phyloP scores from a whole-genome alignment of 805 yeast genomes.

The Ogataea degrootiae region DNA sequence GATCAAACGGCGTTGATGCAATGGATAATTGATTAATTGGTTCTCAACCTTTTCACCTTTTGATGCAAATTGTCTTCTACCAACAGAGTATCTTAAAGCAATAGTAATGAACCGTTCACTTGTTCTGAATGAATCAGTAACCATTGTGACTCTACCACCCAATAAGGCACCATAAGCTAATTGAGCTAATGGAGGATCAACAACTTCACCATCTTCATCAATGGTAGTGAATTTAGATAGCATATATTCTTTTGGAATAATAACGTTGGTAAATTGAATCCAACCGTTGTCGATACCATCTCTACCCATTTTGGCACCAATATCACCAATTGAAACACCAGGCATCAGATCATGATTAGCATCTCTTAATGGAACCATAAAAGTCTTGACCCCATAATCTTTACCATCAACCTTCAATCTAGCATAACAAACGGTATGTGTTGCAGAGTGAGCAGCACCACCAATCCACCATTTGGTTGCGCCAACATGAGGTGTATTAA shows the following conservation, averaged over 20 bases:
- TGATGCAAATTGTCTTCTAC: conserved; percentile 74
- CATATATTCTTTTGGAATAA: conserved; percentile 81
- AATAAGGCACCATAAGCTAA: conserved; percentile 82
- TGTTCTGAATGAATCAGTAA: conserved; percentile 74
- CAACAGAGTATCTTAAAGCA: conserved; percentile 85
- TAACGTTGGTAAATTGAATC: conserved; percentile 84
- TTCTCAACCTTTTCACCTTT: conserved; percentile 47
- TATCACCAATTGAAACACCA: conserved; percentile 84
- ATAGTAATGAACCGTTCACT: conserved; percentile 77
- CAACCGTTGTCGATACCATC: conserved; percentile 96
- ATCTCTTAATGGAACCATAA: conserved; percentile 87
- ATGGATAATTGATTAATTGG: conserved; percentile 78
- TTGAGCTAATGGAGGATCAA: conserved; percentile 81
- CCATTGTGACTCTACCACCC: conserved; percentile 90
- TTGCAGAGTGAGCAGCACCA: conserved; percentile 93
- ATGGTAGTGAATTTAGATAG: conserved; percentile 75
- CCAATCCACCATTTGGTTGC: conserved; percentile 99
- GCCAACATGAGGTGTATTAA: conserved; percentile 84
- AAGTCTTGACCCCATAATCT: conserved; percentile 90
- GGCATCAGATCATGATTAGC: conserved; percentile 65
- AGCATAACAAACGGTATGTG: conserved; percentile 83
- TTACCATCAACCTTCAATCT: conserved; percentile 74
- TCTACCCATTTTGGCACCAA: conserved; percentile 94
- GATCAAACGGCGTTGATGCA: conserved; percentile 82
- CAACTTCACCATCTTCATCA: conserved; percentile 61